These are phyloP conservation scores for Rhodofomes roseus DNA, from an alignment of 1,284 basidiomycete species.

Conservation along the genomic window DNA sequence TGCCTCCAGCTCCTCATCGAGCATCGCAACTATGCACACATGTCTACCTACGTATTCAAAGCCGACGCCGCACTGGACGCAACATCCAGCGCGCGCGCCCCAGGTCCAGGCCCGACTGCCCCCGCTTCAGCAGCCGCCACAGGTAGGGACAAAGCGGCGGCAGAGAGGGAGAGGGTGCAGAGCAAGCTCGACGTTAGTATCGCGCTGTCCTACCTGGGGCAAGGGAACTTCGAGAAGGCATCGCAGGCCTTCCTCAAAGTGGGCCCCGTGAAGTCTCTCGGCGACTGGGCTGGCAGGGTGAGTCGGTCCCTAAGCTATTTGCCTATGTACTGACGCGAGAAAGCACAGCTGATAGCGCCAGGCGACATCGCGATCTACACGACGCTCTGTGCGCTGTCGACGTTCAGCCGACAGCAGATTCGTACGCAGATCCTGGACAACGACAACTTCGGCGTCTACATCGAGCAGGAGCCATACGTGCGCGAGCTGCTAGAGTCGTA, in stretches of 20 bases:
- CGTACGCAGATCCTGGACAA: slow-evolving; percentile 69
- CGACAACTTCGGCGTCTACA: slow-evolving; percentile 66
- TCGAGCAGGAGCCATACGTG: slow-evolving; percentile 83
- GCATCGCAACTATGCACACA: slow-evolving; percentile 77
- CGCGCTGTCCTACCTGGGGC: slow-evolving; percentile 69
- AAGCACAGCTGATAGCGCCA: slow-evolving; percentile 60
- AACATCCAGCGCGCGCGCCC: slow-evolving; percentile 22
- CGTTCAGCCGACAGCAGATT: slow-evolving; percentile 65
- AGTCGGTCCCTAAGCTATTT: neutral
- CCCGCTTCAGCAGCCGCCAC: slow-evolving; percentile 14
- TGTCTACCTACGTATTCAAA: slow-evolving; percentile 87
- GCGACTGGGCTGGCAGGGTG: slow-evolving; percentile 71
- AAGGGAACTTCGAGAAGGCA: slow-evolving; percentile 72
- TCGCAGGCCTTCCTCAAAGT: slow-evolving; percentile 67
- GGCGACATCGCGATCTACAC: slow-evolving; percentile 84
- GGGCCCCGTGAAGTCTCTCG: slow-evolving; percentile 59
- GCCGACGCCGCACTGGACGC: slow-evolving; percentile 84
- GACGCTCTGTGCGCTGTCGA: slow-evolving; percentile 76
- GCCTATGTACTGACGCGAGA: neutral
- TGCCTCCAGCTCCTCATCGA: slow-evolving; percentile 75
- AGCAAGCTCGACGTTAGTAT: slow-evolving; percentile 78
- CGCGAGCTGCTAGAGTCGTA: slow-evolving; percentile 82
- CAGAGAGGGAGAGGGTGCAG: slow-evolving; percentile 62
- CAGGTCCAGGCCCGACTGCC: slow-evolving; percentile 19
- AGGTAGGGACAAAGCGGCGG: slow-evolving; percentile 35